These are phyloP conservation scores for Rhodotorula paludigena DNA, from an alignment of 768 basidiomycete genomes.

Conservation along the genomic window DNA sequence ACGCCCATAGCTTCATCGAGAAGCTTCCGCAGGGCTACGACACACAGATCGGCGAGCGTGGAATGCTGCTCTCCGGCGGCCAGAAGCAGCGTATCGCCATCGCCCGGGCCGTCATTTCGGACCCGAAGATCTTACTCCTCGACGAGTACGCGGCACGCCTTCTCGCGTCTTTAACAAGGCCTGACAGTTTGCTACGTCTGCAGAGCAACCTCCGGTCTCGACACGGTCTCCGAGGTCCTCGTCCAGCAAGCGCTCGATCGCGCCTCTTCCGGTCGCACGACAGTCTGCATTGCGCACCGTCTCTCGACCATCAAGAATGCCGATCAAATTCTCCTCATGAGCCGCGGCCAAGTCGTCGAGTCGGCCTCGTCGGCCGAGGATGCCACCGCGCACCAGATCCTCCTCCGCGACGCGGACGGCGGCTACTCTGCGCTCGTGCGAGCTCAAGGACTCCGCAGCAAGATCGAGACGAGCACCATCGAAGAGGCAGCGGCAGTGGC, in stretches of 20 bases:
- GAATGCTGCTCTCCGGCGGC: constrained; percentile 53
- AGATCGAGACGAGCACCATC: constrained; percentile 5
- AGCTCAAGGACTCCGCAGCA: constrained; percentile 60
- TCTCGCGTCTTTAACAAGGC: no score
- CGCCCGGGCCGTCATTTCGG: constrained; percentile 49
- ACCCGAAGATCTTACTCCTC: constrained; percentile 49
- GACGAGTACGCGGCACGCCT: no score
- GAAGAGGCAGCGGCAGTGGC: no score
- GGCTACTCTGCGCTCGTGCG: constrained; percentile 70
- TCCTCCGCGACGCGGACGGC: constrained; percentile 58
- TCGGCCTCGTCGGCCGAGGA: constrained; percentile 24
- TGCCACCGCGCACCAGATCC: constrained; percentile 40
- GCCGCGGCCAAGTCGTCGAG: constrained; percentile 48
- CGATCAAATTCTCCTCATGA: constrained; percentile 50
- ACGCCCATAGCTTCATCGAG: constrained; percentile 53
- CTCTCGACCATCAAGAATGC: constrained; percentile 46
- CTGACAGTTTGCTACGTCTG: no score
- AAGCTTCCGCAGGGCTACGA: constrained; percentile 51
- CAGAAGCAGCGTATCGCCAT: constrained; percentile 52
- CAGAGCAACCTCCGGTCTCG: constrained; percentile 52
- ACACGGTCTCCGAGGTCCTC: constrained; percentile 50
- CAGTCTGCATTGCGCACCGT: constrained; percentile 50
- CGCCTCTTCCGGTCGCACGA: constrained; percentile 51
- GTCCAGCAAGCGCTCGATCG: constrained; percentile 52
- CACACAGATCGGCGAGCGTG: constrained; percentile 49